Base-by-base conservation (phyloP, 306 rosid genomes). In the Sophora flavescens region DNA sequence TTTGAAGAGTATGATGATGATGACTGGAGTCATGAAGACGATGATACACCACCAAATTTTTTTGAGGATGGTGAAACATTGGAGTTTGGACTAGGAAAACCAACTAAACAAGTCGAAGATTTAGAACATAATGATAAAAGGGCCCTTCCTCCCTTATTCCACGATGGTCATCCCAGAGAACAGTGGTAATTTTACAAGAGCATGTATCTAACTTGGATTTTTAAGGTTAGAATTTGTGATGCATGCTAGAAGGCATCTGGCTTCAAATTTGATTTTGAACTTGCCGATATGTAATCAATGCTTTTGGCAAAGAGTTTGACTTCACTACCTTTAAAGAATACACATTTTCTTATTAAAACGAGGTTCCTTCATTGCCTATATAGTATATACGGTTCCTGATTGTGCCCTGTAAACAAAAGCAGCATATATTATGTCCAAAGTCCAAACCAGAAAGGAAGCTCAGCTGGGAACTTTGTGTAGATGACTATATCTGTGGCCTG, bases 101-200 rank as follows among this genome's bases (percentile, higher is more conserved):
- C 77, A 57, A 51, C 33, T 62, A 83, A 74, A 80, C 82, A 76
- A 22, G 88, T 76, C 60, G 81, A 39, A n/a, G 63, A 72, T 47
- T 53, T 68, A 14, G 64, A 47, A 36, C 68, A 18, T 70, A 73
- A 76, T 22, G 82, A 76, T 54, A 86, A 73, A 69, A 77, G 63
- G 68, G 81, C 65, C 44, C 95, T 85, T 69, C 68, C 9, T 69
- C 89, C 90, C 2, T 72, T 74, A 42, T 22, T 85, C 18, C 90
- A 85, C 1, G 91, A 89, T 54, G 95, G 96, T 56, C 80, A 73
- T 38, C 89, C 90, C 15, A 86, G 97, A 84, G 98, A 91, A 61
- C 88, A 84, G 68, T 93, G 98, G 98, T 93, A 85, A 83, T 52
- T 51, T 47, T 22, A 70, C 61, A 53, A 5, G 66, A 61, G 44